Evolutionary conservation across 2,329 filamentous ascomycete genomes (phyloP).

Genomic region (Aspergillus pseudotamarii): DNA sequence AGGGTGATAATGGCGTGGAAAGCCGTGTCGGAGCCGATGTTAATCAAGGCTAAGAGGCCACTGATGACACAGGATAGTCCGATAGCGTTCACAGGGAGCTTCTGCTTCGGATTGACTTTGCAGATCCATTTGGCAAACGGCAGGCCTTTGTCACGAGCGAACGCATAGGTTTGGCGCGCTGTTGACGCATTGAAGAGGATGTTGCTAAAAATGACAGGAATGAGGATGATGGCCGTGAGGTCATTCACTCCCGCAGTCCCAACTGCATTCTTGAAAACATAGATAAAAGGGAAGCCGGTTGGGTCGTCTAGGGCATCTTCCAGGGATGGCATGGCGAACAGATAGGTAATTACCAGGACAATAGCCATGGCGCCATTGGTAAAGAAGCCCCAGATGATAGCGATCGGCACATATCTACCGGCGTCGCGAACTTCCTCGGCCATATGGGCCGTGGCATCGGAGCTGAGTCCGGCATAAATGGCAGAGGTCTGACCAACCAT

Average conservation of each 20-base stretch:
- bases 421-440: conserved; percentile 55
- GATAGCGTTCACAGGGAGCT: conserved; percentile 48
- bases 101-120: conserved; percentile 35
- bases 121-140: conserved; percentile 46
- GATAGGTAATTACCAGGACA: conserved; percentile 49
- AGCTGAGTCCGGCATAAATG: conserved; percentile 34
- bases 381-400: conserved; percentile 49
- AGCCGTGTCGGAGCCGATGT: conserved; percentile 54
- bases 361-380: conserved; percentile 50
- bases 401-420: conserved; percentile 47
- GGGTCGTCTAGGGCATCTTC: conserved; percentile 40
- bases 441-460: conserved; percentile 40
- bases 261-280: conserved; percentile 46
- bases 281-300: conserved; percentile 51
- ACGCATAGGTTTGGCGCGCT: conserved; percentile 46
- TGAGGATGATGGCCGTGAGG: conserved; percentile 45
- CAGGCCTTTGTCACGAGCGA: conserved; percentile 48
- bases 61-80: conserved; percentile 34
- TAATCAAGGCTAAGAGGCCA: conserved; percentile 51
- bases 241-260: conserved; percentile 30
- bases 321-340: conserved; percentile 39
- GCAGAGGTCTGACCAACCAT: conserved; percentile 42
- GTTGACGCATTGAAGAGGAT: conserved; percentile 45
- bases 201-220: conserved; percentile 43
- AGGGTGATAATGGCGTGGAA: conserved; percentile 58